These are phyloP conservation scores for Solanum phureja DNA, from an alignment of 257 asterid species.

Conservation along the genomic window DNA sequence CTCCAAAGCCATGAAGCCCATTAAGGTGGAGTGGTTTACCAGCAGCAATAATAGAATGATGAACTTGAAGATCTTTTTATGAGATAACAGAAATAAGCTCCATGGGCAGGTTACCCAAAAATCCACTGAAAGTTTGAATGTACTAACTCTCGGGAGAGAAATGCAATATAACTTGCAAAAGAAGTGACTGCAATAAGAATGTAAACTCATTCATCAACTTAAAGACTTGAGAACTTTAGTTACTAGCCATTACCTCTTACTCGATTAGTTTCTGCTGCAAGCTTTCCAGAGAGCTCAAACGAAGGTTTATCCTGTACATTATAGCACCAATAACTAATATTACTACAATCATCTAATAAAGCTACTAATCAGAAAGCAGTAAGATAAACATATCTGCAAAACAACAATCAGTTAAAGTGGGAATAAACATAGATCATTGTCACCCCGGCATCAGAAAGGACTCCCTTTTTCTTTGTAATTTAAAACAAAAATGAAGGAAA, in stretches of 20 bases:
- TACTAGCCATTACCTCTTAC: conserved; percentile 48
- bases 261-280: conserved; percentile 95
- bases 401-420: background rate
- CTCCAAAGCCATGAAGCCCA: background rate
- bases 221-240: background rate
- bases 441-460: background rate
- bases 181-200: background rate
- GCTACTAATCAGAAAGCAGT: background rate
- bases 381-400: background rate
- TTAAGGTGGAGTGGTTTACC: background rate
- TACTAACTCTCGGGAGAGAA: background rate
- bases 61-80: background rate
- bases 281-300: conserved; percentile 97
- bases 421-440: background rate
- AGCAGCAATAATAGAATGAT: background rate
- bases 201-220: background rate
- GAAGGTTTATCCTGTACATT: conserved; percentile 85
- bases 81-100: background rate
- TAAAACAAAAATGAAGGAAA: conserved; percentile 2
- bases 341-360: conserved; percentile 1
- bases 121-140: background rate
- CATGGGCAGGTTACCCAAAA: background rate
- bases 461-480: background rate
- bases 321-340: background rate
- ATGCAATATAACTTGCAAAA: background rate